Evolutionary conservation across 2,329 filamentous ascomycete genomes (phyloP).

Genomic region (Nemania serpens): DNA sequence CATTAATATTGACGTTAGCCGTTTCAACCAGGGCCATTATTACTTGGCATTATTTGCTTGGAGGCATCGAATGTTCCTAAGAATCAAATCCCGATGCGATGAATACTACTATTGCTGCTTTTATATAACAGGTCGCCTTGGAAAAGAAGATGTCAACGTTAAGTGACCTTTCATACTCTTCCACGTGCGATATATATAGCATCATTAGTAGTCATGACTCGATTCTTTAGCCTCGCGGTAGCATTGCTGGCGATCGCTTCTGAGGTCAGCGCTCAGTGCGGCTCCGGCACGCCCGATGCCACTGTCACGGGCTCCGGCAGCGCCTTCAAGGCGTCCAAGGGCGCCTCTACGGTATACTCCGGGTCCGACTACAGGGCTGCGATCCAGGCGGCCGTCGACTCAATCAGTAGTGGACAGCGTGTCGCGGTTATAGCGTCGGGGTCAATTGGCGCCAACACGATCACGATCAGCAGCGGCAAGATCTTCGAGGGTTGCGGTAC

Average conservation of each 20-base stretch:
- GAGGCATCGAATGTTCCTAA: neutral
- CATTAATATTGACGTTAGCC: neutral
- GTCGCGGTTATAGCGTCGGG: slow-evolving; percentile 59
- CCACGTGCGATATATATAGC: neutral
- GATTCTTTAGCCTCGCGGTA: slow-evolving; percentile 1
- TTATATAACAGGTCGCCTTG: neutral
- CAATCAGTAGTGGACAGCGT: slow-evolving; percentile 56
- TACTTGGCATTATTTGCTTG: slow-evolving; percentile 6
- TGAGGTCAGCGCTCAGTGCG: slow-evolving; percentile 2
- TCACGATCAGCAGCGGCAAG: slow-evolving; percentile 56
- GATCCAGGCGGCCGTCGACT: slow-evolving; percentile 59
- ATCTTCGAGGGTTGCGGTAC: slow-evolving; percentile 64
- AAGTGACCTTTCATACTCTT: neutral
- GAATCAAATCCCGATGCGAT: neutral
- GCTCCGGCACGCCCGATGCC: slow-evolving; percentile 7
- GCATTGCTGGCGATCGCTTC: slow-evolving; percentile 8
- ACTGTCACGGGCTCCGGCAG: slow-evolving; percentile 8
- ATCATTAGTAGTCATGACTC: slow-evolving; percentile 2
- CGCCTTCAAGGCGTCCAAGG: slow-evolving; percentile 5
- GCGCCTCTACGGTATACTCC: slow-evolving; percentile 47
- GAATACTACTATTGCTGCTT: neutral
- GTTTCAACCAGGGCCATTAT: slow-evolving; percentile 2
- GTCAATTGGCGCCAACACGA: slow-evolving; percentile 58
- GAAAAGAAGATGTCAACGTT: neutral
- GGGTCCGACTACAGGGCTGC: slow-evolving; percentile 59